Conservation (phyloP, 805 yeast genomes). For the Isabelozyma gotoi region DNA sequence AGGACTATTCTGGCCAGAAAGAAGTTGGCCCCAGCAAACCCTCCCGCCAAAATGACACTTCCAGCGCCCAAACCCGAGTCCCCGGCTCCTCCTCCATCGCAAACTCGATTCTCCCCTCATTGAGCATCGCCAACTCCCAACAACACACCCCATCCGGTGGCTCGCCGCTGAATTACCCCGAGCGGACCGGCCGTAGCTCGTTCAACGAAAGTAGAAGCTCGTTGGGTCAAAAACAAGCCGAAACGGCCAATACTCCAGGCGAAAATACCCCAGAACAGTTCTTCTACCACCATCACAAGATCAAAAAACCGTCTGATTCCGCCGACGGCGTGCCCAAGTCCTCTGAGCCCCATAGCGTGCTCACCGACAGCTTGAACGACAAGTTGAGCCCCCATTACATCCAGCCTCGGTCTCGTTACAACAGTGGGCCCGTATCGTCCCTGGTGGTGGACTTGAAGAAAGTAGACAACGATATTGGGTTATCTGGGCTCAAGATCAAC, state of each 20-base stretch:
- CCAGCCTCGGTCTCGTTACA: conserved; percentile 46
- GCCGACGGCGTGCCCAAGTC: conserved; percentile 3
- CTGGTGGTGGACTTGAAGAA: conserved; percentile 37
- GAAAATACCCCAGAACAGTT: conserved; percentile 1
- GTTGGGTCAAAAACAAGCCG: background rate
- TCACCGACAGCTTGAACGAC: conserved; percentile 24
- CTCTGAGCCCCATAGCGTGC: conserved; percentile 1
- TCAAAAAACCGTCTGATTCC: conserved; percentile 6
- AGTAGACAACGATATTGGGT: conserved; percentile 27
- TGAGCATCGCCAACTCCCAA: conserved; percentile 35
- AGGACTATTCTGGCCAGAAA: background rate
- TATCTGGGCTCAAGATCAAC: conserved; percentile 36
- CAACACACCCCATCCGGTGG: conserved; percentile 19
- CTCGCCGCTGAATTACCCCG: conserved; percentile 4
- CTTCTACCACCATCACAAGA: conserved; percentile 20
- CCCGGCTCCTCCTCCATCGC: conserved; percentile 1
- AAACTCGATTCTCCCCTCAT: conserved; percentile 33
- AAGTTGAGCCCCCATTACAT: conserved; percentile 33
- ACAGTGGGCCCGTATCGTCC: conserved; percentile 21
- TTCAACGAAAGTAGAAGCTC: conserved; percentile 2
- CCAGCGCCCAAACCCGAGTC: conserved; percentile 9
- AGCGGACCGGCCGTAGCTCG: background rate
- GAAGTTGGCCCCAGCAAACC: conserved; percentile 5
- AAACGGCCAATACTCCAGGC: conserved; percentile 1
- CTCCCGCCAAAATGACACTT: background rate